Evolutionary conservation across 176 grass and related monocot genomes (phyloP).

Genomic region (Echinochloa phyllopogon): DNA sequence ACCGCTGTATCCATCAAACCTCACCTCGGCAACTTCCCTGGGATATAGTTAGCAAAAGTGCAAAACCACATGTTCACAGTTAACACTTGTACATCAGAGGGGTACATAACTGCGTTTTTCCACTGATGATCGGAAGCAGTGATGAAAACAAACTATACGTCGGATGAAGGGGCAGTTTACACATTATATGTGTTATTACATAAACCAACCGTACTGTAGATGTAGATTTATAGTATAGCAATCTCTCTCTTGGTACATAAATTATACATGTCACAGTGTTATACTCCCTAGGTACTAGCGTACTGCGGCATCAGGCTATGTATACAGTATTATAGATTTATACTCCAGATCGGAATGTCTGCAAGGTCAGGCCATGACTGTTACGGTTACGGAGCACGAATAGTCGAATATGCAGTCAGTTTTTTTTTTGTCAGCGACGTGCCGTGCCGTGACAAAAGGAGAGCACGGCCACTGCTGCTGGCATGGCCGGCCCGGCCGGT

Average conservation of each 20-base stretch:
- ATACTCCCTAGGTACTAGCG: background rate
- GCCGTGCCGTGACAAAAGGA: constrained; percentile 21
- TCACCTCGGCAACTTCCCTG: background rate
- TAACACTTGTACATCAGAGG: constrained; percentile 9
- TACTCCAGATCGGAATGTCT: background rate
- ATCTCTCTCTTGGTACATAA: background rate
- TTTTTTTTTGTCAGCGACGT: constrained; percentile 6
- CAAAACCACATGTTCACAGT: background rate
- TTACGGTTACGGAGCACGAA: background rate
- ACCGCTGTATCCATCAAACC: background rate
- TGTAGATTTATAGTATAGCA: background rate
- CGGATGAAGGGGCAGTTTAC: constrained; percentile 6
- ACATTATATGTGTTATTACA: constrained; percentile 43
- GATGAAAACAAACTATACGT: background rate
- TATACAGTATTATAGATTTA: background rate
- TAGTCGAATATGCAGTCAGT: background rate
- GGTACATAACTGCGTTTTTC: background rate
- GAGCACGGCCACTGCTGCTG: constrained; percentile 15
- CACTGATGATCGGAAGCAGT: background rate
- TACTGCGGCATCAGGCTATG: constrained; percentile 22
- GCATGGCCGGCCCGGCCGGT: background rate
- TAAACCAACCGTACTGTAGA: background rate
- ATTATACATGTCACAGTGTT: background rate
- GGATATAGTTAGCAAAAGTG: background rate
- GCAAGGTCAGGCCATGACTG: background rate